Base-by-base conservation (phyloP, 768 basidiomycete species). In the Cystobasidium ongulense region DNA sequence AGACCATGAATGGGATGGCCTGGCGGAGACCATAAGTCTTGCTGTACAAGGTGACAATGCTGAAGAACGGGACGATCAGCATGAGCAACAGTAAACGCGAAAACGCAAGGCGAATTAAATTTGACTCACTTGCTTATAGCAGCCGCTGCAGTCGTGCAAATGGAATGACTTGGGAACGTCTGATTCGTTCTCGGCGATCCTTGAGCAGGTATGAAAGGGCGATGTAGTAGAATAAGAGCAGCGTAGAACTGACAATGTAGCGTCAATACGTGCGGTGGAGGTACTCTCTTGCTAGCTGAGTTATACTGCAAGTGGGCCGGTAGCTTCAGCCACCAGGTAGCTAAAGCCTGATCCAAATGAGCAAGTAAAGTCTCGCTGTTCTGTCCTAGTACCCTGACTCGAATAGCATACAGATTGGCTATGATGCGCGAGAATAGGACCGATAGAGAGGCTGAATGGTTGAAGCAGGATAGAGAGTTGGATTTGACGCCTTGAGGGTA, bases 171-270 rank as follows among this genome's bases (percentile, higher is more conserved):
- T 0, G 78, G 76, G 43, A 78, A 76, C 46, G 43, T 65, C 31
- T 74, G 74, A 11, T 74, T 77, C 18, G 78, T 41, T 15, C 59
- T 66, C 0, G 67, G 36, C 29, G 75, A 75, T 53, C 75, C 74
- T 61, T 77, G 77, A 3, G 74, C 76, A 0, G 79, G 77, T 43
- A 80, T 79, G 75, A 81, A 81, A 2, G 81, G 81, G 0, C 81
- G 80, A 62, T 81, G 79, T 0, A 81, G 76, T 8, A 81, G 75
- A 13, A 81, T 78, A 13, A 81, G 73, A 2, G 80, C 76, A 39
- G 76, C 77, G 75, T 80, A 81, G 72, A 80, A 81, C 46, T 79
- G 77, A 36, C 80, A 75, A 54, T 81, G 81, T 0, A 81, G 73
- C 1, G 76, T 63, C 15, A 81, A 41, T 43, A 79, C 77, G 38